These are phyloP conservation scores for Pulveroboletus sp. DNA, from an alignment of 768 basidiomycete genomes.

Conservation along the genomic window DNA sequence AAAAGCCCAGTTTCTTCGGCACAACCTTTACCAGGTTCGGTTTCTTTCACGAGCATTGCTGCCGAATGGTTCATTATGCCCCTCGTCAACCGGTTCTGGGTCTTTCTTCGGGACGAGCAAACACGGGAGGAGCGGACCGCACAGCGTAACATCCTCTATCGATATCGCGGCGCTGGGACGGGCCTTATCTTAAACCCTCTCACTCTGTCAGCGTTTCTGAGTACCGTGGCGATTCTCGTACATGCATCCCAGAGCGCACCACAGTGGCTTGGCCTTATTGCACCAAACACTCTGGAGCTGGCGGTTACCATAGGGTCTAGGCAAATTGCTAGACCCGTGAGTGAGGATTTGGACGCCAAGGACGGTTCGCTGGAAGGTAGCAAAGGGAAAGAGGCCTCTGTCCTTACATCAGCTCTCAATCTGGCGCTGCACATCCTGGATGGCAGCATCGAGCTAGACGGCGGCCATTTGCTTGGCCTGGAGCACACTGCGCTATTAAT, in stretches of 20 bases:
- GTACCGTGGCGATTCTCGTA: constrained; percentile 71
- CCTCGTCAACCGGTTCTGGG: constrained; percentile 90
- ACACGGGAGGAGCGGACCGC: constrained; percentile 67
- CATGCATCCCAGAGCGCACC: constrained; percentile 79
- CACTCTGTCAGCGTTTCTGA: constrained; percentile 69
- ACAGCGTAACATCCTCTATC: constrained; percentile 45
- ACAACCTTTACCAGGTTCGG: constrained; percentile 5
- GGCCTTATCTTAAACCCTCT: constrained; percentile 78
- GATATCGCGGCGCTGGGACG: constrained; percentile 71
- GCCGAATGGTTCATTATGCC: constrained; percentile 88
- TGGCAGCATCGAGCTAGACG: constrained; percentile 69
- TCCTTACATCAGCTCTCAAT: constrained; percentile 74
- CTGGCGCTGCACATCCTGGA: constrained; percentile 74
- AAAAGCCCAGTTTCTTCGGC: constrained; percentile 13
- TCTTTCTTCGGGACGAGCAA: constrained; percentile 83
- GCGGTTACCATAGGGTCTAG: constrained; percentile 73
- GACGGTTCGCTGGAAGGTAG: constrained; percentile 13
- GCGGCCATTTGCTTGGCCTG: constrained; percentile 65
- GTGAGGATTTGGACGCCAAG: constrained; percentile 34
- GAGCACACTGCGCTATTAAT: constrained; percentile 72
- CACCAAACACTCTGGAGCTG: constrained; percentile 78
- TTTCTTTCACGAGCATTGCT: constrained; percentile 65
- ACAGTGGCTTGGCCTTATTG: constrained; percentile 76
- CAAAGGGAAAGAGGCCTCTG: constrained; percentile 58
- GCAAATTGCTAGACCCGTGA: constrained; percentile 45